A percentile compares a stretch with the other conserved stretches of the same genome.
These are phyloP conservation scores for Pholiota molesta DNA, from an alignment of 768 basidiomycete species.

Conservation along the genomic window DNA sequence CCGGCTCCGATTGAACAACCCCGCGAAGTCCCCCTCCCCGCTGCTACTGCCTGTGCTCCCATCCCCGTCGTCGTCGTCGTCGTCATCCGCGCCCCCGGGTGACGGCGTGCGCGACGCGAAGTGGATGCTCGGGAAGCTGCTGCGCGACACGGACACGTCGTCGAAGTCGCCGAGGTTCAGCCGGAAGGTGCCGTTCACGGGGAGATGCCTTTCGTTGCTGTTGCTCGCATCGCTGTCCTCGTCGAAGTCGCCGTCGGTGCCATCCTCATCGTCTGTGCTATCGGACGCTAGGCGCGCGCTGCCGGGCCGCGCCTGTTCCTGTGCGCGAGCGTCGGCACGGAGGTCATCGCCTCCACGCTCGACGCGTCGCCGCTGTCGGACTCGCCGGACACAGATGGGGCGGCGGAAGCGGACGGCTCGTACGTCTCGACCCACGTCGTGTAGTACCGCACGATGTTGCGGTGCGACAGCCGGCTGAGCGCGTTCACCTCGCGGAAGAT, in stretches of 20 bases:
- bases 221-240: neutral
- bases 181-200: slow-evolving; percentile 57
- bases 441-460: slow-evolving; percentile 90
- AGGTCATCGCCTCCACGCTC: slow-evolving; percentile 48
- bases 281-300: neutral
- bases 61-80: slow-evolving; percentile 21
- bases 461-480: slow-evolving; percentile 84
- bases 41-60: slow-evolving; percentile 32
- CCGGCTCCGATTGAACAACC: slow-evolving; percentile 26
- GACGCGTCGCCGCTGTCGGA: slow-evolving; percentile 28
- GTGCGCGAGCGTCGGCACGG: slow-evolving; percentile 39
- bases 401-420: slow-evolving; percentile 50
- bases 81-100: slow-evolving; percentile 35
- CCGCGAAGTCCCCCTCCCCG: slow-evolving; percentile 44
- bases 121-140: slow-evolving; percentile 85
- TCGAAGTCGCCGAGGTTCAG: slow-evolving; percentile 68
- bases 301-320: slow-evolving; percentile 1
- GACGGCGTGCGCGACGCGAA: slow-evolving; percentile 60
- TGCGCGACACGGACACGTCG: slow-evolving; percentile 57
- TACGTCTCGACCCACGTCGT: slow-evolving; percentile 87
- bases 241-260: neutral
- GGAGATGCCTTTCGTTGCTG: slow-evolving; percentile 35
- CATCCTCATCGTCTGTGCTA: neutral
- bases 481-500: slow-evolving; percentile 93
- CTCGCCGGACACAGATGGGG: slow-evolving; percentile 51